Percentiles rank a stretch among this genome's conserved stretches.
Conservation (phyloP, 139 green algal genomes). For the Asterochloris erici region DNA sequence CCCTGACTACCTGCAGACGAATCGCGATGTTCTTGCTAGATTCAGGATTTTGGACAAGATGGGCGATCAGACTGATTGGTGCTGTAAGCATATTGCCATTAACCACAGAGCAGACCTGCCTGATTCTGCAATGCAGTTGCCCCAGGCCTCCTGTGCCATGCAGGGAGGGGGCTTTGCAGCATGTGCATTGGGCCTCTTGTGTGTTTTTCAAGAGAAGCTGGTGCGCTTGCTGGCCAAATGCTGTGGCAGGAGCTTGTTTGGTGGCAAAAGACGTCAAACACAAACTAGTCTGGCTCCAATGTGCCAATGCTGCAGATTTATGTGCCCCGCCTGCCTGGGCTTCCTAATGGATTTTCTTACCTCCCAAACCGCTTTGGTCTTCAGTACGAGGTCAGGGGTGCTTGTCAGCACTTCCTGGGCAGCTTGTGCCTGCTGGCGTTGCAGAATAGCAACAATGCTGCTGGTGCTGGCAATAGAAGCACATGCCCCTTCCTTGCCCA, state of each 20-base stretch:
- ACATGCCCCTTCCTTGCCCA: neutral
- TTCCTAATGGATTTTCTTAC: conserved; percentile 51
- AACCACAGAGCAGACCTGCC: too few species aligned
- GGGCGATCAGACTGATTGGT: neutral
- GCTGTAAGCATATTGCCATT: neutral
- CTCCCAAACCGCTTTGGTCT: conserved; percentile 55
- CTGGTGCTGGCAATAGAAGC: neutral
- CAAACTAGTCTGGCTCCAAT: neutral
- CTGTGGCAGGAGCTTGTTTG: neutral
- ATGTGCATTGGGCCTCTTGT: conserved; percentile 59
- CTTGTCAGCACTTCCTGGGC: neutral
- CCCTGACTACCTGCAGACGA: too few species aligned
- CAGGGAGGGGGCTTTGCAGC: conserved; percentile 53
- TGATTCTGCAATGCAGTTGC: too few species aligned
- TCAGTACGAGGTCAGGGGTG: conserved; percentile 44
- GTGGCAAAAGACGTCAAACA: neutral
- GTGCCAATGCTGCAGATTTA: conserved; percentile 54
- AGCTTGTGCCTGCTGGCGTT: neutral
- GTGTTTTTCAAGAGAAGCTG: conserved; percentile 76
- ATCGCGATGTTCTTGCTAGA: too few species aligned
- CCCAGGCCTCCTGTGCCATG: neutral
- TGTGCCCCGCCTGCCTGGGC: conserved; percentile 67
- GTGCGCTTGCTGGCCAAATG: conserved; percentile 28
- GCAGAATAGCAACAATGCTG: neutral
- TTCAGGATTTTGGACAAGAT: too few species aligned